These are phyloP conservation scores for Phaffomyces opuntiae DNA, from an alignment of 805 yeast species.

Conservation along the genomic window DNA sequence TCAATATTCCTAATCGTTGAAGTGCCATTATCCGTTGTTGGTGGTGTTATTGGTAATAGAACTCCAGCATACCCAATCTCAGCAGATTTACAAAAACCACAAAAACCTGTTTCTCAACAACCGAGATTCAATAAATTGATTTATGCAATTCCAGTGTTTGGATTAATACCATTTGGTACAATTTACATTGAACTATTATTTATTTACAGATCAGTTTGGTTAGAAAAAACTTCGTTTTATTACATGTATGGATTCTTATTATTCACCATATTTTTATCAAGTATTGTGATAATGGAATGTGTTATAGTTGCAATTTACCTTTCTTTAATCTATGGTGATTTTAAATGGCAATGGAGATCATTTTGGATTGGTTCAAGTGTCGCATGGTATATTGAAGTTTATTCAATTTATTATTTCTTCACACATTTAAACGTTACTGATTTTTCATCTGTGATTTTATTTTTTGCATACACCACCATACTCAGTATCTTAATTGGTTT, in stretches of 20 bases:
- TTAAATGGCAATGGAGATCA: conserved; percentile 80
- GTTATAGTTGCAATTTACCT: conserved; percentile 64
- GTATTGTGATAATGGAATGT: conserved; percentile 62
- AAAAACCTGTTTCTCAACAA: conserved; percentile 26
- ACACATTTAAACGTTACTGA: conserved; percentile 55
- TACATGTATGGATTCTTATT: conserved; percentile 75
- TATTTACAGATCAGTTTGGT: conserved; percentile 71
- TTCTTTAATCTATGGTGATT: conserved; percentile 47
- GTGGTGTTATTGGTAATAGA: conserved; percentile 51
- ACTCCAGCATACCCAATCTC: conserved; percentile 11
- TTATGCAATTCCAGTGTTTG: conserved; percentile 42
- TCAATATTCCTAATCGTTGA: conserved; percentile 56
- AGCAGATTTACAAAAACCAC: conserved; percentile 15
- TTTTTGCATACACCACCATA: conserved; percentile 64
- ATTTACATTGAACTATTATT: conserved; percentile 73
- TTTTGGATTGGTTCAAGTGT: conserved; percentile 66
- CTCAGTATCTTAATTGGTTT: conserved; percentile 57
- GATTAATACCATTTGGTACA: conserved; percentile 71
- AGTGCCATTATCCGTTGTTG: conserved; percentile 67
- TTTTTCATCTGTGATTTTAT: conserved; percentile 58
- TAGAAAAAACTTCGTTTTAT: conserved; percentile 71
- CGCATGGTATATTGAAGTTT: conserved; percentile 62
- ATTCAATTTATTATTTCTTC: conserved; percentile 60
- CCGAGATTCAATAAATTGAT: conserved; percentile 24
- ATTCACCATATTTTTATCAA: conserved; percentile 49